Evolutionary conservation across 768 basidiomycete genomes (phyloP).

Genomic region (Amyloporia xantha): DNA sequence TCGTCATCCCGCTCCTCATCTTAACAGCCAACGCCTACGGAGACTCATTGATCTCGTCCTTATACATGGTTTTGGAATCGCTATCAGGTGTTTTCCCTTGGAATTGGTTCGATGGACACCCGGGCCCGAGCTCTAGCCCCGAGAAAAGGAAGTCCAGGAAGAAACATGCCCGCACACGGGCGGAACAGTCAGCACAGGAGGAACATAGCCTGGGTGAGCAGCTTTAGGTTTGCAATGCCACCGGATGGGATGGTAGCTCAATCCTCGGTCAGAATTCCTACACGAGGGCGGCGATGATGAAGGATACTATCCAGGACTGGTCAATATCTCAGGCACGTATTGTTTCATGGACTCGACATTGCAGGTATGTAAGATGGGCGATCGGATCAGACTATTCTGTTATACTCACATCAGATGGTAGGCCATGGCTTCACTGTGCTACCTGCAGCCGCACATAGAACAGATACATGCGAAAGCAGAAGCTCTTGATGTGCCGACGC

Average conservation of each 20-base stretch:
- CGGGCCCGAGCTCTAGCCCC: conserved; percentile 6
- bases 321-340: conserved; percentile 93
- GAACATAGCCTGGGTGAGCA: background rate
- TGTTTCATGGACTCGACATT: conserved; percentile 98
- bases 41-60: conserved; percentile 17
- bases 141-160: conserved; percentile 39
- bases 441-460: conserved; percentile 76
- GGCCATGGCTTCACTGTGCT: conserved; percentile 85
- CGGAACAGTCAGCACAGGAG: conserved; percentile 46
- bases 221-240: no score
- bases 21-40: conserved; percentile 25
- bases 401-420: conserved; percentile 23
- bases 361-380: conserved; percentile 45
- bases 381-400: background rate
- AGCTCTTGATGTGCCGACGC: conserved; percentile 73
- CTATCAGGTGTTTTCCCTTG: conserved; percentile 53
- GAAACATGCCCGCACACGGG: conserved; percentile 44
- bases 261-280: conserved; percentile 2
- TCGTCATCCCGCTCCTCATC: conserved; percentile 35
- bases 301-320: conserved; percentile 79
- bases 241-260: no score
- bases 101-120: conserved; percentile 44
- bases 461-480: conserved; percentile 72
- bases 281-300: conserved; percentile 20
- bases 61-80: conserved; percentile 51